These are phyloP conservation scores for Filobasidium floriforme DNA, from an alignment of 768 basidiomycete species.

Conservation along the genomic window DNA sequence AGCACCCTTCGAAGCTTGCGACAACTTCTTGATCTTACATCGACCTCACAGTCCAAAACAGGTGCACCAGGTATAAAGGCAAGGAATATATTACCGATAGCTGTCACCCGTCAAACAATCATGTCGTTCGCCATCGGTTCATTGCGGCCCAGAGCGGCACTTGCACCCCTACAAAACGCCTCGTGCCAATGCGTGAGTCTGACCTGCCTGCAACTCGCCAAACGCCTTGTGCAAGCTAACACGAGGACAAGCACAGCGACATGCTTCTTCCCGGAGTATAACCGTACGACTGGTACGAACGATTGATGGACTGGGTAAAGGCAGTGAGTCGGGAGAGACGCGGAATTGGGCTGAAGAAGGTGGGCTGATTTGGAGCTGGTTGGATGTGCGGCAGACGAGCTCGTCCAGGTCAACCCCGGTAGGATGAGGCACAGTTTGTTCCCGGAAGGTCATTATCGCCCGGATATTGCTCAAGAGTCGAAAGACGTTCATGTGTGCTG, in stretches of 20 bases:
- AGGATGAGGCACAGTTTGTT: slow-evolving; percentile 17
- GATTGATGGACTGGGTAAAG: slow-evolving; percentile 1
- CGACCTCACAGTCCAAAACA: too few species aligned
- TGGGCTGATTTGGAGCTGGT: background rate
- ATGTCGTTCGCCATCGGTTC: background rate
- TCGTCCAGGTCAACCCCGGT: slow-evolving; percentile 21
- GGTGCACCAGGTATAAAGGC: too few species aligned
- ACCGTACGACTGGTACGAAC: background rate
- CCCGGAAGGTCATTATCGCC: slow-evolving; percentile 14
- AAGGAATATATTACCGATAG: background rate
- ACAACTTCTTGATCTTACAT: too few species aligned
- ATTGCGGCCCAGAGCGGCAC: background rate
- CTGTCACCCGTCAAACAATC: background rate
- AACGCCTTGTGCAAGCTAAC: background rate
- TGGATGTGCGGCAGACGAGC: slow-evolving; percentile 2
- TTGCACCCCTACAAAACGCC: background rate
- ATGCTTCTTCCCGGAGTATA: background rate
- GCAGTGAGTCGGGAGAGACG: background rate
- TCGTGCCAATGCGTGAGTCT: slow-evolving; percentile 2
- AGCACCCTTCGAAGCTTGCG: too few species aligned
- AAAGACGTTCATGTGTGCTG: background rate
- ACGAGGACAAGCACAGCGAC: background rate
- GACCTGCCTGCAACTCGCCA: background rate
- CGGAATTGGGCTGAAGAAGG: background rate
- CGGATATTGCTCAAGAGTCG: too few species aligned